phyloP scores from a whole-genome alignment of 2,329 filamentous ascomycete genomes.

The Colletotrichum zoysiae region DNA sequence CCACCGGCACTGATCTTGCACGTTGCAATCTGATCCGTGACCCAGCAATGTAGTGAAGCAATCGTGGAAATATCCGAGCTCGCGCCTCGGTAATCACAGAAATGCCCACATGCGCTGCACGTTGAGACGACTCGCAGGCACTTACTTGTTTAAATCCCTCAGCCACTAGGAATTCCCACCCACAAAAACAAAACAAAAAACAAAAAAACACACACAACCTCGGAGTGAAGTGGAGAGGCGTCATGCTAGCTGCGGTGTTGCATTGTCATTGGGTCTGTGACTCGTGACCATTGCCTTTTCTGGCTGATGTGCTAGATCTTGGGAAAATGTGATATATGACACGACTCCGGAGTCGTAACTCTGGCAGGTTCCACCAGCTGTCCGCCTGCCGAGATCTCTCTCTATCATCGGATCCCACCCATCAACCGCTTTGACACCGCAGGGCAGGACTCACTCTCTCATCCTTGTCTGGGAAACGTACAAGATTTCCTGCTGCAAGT shows the following conservation, averaged over 20 bases:
- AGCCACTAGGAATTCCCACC: neutral
- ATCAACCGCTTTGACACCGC: neutral
- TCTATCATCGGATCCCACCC: neutral
- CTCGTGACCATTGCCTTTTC: slow-evolving; percentile 38
- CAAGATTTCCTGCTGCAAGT: slow-evolving; percentile 8
- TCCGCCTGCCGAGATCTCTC: slow-evolving; percentile 5
- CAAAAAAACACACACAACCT: too few species aligned
- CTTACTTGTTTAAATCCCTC: slow-evolving; percentile 27
- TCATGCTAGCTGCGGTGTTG: slow-evolving; percentile 1
- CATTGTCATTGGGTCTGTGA: slow-evolving; percentile 17
- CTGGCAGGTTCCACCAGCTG: slow-evolving; percentile 3
- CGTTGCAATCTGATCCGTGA: slow-evolving; percentile 26
- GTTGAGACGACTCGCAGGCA: neutral
- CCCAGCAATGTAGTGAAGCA: slow-evolving; percentile 35
- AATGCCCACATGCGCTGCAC: slow-evolving; percentile 26
- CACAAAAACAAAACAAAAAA: neutral
- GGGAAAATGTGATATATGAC: slow-evolving; percentile 32
- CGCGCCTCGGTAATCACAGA: slow-evolving; percentile 35
- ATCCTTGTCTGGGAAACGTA: slow-evolving; percentile 7
- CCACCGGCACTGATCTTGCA: slow-evolving; percentile 16
- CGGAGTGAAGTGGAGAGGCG: slow-evolving; percentile 1
- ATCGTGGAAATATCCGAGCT: slow-evolving; percentile 18
- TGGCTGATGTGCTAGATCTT: slow-evolving; percentile 34
- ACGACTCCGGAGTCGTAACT: neutral
- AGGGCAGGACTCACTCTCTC: slow-evolving; percentile 1